These are phyloP conservation scores for Fraxinus quadrangulata DNA, from an alignment of 257 asterid genomes.

Conservation along the genomic window DNA sequence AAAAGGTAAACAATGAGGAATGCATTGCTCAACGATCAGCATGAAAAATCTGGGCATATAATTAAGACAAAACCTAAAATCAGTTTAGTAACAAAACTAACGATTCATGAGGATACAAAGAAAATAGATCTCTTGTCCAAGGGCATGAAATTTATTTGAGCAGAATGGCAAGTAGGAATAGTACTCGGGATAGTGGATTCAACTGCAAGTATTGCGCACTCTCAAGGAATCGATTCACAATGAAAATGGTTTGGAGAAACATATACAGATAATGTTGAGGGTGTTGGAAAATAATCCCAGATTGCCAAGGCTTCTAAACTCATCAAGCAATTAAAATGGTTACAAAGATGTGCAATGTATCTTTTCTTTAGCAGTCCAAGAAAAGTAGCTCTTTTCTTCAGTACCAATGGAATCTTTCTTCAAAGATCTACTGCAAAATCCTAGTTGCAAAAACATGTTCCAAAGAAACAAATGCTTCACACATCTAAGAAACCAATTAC, in stretches of 20 bases:
- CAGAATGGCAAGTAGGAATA: background rate
- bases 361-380: background rate
- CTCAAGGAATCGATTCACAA: background rate
- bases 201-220: background rate
- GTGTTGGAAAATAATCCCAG: background rate
- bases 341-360: background rate
- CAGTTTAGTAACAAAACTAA: background rate
- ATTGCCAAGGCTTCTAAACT: background rate
- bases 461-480: conserved; percentile 12
- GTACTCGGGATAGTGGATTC: background rate
- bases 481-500: background rate
- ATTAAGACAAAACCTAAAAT: background rate
- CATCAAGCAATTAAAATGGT: background rate
- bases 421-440: conserved; percentile 1
- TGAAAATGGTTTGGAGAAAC: background rate
- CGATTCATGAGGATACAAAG: background rate
- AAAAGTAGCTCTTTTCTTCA: background rate
- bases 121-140: background rate
- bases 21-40: background rate
- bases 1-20: background rate
- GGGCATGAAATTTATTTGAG: background rate
- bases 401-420: background rate
- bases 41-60: background rate
- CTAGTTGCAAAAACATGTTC: background rate
- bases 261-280: background rate